Percentiles rank a stretch among this genome's conserved stretches.
Conservation (phyloP, 805 yeast genomes). For the Yamadazyma takamatsuzukensis region DNA sequence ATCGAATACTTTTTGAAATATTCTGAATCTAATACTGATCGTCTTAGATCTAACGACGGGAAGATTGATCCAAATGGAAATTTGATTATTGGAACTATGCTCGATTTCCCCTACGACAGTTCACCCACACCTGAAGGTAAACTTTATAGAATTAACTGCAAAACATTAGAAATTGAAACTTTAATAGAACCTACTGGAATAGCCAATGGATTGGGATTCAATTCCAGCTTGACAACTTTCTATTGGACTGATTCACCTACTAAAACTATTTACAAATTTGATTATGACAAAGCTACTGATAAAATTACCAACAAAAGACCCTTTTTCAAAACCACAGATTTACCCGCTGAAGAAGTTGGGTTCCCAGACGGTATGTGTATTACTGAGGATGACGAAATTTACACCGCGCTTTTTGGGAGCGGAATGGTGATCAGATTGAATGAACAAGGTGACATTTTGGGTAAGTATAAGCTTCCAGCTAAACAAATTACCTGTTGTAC, state of each 20-base stretch:
- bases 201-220: conserved; percentile 63
- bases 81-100: conserved; percentile 81
- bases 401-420: conserved; percentile 66
- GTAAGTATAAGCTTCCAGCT: conserved; percentile 53
- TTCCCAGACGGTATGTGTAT: conserved; percentile 83
- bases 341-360: conserved; percentile 3
- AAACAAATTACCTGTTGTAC: conserved; percentile 64
- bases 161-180: conserved; percentile 25
- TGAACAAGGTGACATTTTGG: conserved; percentile 46
- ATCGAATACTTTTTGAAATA: conserved; percentile 40
- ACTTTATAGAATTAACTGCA: conserved; percentile 30
- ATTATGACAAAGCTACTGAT: conserved; percentile 29
- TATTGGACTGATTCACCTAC: conserved; percentile 42
- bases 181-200: conserved; percentile 41
- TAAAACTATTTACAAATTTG: conserved; percentile 32
- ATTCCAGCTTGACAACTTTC: conserved; percentile 22
- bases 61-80: conserved; percentile 72
- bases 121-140: conserved; percentile 48
- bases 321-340: conserved; percentile 30
- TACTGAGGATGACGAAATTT: conserved; percentile 52
- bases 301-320: conserved; percentile 24
- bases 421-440: conserved; percentile 53
- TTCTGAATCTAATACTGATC: conserved; percentile 22
- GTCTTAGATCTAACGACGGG: conserved; percentile 72
- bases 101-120: conserved; percentile 34